Evolutionary conservation across 2,329 filamentous ascomycete species (phyloP).

Genomic region (Paracoccidioides brasiliensis): DNA sequence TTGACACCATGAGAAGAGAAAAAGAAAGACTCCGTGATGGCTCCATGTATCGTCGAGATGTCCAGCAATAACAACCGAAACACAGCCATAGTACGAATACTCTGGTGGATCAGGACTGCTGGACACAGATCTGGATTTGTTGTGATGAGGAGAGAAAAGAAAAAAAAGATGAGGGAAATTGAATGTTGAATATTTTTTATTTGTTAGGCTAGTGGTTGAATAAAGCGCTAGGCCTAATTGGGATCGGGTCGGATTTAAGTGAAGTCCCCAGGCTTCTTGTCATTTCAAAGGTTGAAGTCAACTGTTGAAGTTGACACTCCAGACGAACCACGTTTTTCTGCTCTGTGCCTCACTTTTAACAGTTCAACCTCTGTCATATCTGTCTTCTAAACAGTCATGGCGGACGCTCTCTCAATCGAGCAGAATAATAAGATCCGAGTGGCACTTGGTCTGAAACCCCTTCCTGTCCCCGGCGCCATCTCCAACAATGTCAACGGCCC

Average conservation of each 20-base stretch:
- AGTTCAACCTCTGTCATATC: neutral
- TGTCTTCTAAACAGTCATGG: constrained; percentile 20
- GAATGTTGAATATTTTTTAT: constrained; percentile 19
- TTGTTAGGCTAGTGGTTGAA: constrained; percentile 10
- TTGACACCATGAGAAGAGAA: constrained; percentile 54
- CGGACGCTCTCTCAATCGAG: constrained; percentile 59
- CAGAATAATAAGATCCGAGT: constrained; percentile 87
- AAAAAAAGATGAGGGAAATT: constrained; percentile 25
- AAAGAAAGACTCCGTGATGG: constrained; percentile 43
- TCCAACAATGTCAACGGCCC: constrained; percentile 33
- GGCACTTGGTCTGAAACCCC: constrained; percentile 77
- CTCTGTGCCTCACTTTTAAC: too few relatives aligned
- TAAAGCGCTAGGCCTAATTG: neutral
- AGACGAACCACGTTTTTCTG: too few relatives aligned
- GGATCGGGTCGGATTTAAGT: constrained; percentile 3
- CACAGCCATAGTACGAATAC: constrained; percentile 29
- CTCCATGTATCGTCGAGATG: constrained; percentile 82
- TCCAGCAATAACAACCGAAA: constrained; percentile 63
- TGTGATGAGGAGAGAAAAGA: constrained; percentile 24
- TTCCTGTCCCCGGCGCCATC: constrained; percentile 62
- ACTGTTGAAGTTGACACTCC: neutral
- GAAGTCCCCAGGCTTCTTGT: neutral
- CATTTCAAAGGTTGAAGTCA: too few relatives aligned
- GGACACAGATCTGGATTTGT: constrained; percentile 70
- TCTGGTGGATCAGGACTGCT: constrained; percentile 51